A percentile compares a stretch with the other conserved stretches of the same genome.
phyloP scores from a whole-genome alignment of 2,329 filamentous ascomycete species.

The Fusarium setosum region DNA sequence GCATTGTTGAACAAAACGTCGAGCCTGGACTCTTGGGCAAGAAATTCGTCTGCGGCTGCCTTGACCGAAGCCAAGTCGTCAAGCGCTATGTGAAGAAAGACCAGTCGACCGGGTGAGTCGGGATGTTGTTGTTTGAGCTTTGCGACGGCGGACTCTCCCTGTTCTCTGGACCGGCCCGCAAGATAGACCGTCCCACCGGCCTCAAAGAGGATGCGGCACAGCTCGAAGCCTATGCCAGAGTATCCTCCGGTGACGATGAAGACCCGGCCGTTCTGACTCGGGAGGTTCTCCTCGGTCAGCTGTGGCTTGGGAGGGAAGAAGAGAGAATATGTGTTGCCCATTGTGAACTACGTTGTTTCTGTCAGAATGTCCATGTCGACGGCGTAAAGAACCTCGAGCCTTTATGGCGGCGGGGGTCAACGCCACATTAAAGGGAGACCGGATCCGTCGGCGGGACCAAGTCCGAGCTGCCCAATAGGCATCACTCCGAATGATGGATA shows the following conservation, averaged over 20 bases:
- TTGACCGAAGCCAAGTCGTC: slow-evolving; percentile 22
- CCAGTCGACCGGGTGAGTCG: not conserved
- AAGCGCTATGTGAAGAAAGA: slow-evolving; percentile 18
- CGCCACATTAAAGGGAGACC: too few species aligned
- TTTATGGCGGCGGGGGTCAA: too few species aligned
- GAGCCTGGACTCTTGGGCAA: slow-evolving; percentile 9
- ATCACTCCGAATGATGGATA: too few species aligned
- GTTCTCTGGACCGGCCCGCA: slow-evolving; percentile 24
- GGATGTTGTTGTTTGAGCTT: not conserved
- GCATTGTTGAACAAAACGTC: slow-evolving; percentile 35
- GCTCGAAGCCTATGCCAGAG: slow-evolving; percentile 28
- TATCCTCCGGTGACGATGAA: slow-evolving; percentile 35
- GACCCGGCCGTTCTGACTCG: not conserved
- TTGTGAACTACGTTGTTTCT: too few species aligned
- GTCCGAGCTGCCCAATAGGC: too few species aligned
- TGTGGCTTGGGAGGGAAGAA: too few species aligned
- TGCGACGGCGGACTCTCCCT: slow-evolving; percentile 6
- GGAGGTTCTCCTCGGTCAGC: slow-evolving; percentile 10
- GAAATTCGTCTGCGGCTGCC: slow-evolving; percentile 14
- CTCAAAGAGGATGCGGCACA: slow-evolving; percentile 20
- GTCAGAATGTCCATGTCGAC: too few species aligned
- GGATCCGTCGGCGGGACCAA: too few species aligned
- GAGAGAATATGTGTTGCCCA: too few species aligned
- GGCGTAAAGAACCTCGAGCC: too few species aligned
- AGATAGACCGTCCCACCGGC: slow-evolving; percentile 24